A percentile compares a stretch with the other conserved stretches of the same genome.
Conservation (phyloP, 2,329 filamentous ascomycete genomes). For the Myriangium duriaei region DNA sequence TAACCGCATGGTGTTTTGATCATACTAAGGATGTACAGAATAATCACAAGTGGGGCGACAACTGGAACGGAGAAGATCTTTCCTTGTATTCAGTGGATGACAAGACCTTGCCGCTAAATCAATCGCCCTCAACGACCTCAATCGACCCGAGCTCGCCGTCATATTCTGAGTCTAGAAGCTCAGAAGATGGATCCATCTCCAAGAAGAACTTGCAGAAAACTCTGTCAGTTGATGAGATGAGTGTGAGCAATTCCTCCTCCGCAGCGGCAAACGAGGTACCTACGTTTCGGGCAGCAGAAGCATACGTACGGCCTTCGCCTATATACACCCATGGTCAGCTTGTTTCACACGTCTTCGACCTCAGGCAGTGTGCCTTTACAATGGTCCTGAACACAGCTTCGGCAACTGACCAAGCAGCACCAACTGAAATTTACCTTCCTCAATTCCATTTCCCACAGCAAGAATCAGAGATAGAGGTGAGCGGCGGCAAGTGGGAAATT, state of each 20-base stretch:
- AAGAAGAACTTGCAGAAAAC: constrained; percentile 65
- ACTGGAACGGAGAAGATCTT: constrained; percentile 95
- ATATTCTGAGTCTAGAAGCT: constrained; percentile 42
- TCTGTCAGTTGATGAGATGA: constrained; percentile 46
- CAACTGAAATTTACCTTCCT: constrained; percentile 76
- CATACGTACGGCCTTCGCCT: constrained; percentile 77
- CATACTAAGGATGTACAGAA: constrained; percentile 42
- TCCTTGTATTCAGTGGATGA: constrained; percentile 85
- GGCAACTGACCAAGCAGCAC: constrained; percentile 48
- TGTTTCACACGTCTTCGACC: constrained; percentile 63
- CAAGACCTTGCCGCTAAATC: constrained; percentile 40
- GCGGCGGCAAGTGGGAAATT: constrained; percentile 83
- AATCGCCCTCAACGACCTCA: constrained; percentile 41
- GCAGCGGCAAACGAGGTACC: constrained; percentile 37
- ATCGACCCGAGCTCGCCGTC: constrained; percentile 38
- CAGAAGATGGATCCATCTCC: constrained; percentile 46
- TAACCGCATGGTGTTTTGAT: too few species aligned
- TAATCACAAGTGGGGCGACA: constrained; percentile 76
- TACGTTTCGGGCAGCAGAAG: constrained; percentile 82
- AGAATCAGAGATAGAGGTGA: constrained; percentile 59
- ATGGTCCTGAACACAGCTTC: constrained; percentile 54
- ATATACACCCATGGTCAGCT: constrained; percentile 62
- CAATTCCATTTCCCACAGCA: constrained; percentile 83
- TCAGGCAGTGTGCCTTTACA: constrained; percentile 64
- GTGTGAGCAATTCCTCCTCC: constrained; percentile 11